Base-by-base conservation (phyloP, 2,329 filamentous ascomycete species). In the Aschersonia sp. region DNA sequence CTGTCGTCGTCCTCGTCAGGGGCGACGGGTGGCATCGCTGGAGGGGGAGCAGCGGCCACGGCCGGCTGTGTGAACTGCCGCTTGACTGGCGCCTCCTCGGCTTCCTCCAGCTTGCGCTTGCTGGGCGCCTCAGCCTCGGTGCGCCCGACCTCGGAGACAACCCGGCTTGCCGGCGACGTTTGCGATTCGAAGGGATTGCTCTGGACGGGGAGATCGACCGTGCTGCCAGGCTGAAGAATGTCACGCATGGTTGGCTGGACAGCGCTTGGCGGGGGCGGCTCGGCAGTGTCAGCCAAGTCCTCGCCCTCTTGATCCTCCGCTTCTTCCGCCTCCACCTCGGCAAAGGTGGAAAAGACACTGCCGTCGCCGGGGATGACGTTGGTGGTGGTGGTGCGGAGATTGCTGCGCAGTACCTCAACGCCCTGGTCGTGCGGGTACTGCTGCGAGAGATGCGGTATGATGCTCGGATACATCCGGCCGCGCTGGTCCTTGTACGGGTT, bases 391-490 rank as follows among this genome's bases (percentile, higher is more conserved):
- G 67, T 64, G 7, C 74, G 68, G 29, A 87, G 66, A 52, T 77
- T 79, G 54, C 72, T 75, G 43, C 76, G 69, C 48, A 96, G 62
- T 8, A 84, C 74, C 63, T 96, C 89, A 1, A 92, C 77, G 12
- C 74, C 75, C 49, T 76, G 69, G 45, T 82, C 76, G 9, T 72
- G 62, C 0, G 79, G 71, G 56, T 80, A 85, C 46, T 77, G 73
- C 47, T 80, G 75, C 6, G 79, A 76, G 30, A 96, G 68, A 56
- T 94, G 85, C 0, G 90, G 89, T 44, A 95, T 65, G 44, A 95
- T 82, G 60, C 83, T 92, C 31, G 84, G 73, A 51, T 80, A 77
- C 46, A 78, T 75, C 53, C 78, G 70, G 42, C 81, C 76, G 59
- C 80, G 73, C 57, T 76, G 69, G 57, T 80, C 70, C 52, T 79